Evolutionary conservation across 75 land plant genomes (phyloP).

Genomic region (Cunninghamia lanceolata): DNA sequence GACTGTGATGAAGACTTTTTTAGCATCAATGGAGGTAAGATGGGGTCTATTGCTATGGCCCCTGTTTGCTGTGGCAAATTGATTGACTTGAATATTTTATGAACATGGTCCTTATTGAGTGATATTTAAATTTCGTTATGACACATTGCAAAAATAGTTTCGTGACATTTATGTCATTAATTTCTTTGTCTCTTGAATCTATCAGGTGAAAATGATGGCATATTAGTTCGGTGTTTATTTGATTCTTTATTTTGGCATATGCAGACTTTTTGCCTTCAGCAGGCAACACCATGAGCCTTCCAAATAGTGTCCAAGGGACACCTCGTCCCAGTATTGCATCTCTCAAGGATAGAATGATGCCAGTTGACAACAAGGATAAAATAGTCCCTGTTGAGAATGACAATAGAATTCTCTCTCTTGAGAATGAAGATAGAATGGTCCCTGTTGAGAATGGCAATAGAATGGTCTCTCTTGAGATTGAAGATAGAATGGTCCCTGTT

Average conservation of each 20-base stretch:
- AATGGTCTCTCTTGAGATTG: constrained; percentile 19
- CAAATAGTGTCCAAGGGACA: constrained; percentile 7
- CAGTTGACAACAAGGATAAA: neutral
- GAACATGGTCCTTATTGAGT: neutral
- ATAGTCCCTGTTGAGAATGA: constrained; percentile 18
- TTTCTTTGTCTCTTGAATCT: constrained; percentile 1
- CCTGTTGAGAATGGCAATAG: constrained; percentile 6
- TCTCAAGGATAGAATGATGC: constrained; percentile 4
- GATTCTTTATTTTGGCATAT: constrained; percentile 7
- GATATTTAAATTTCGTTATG: neutral
- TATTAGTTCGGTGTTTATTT: neutral
- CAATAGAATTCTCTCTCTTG: constrained; percentile 3
- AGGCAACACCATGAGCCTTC: constrained; percentile 37
- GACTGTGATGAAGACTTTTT: constrained; percentile 59
- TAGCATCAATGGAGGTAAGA: constrained; percentile 55
- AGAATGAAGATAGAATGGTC: constrained; percentile 10
- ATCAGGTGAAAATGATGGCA: neutral
- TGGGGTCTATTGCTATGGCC: neutral
- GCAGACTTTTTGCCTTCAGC: constrained; percentile 45
- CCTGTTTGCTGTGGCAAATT: neutral
- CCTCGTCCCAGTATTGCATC: constrained; percentile 9
- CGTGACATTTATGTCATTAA: neutral
- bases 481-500: constrained; percentile 5
- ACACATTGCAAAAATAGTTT: neutral
- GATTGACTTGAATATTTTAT: neutral